Evolutionary conservation across 2,329 filamentous ascomycete genomes (phyloP).

Genomic region (Calycina herbarum): DNA sequence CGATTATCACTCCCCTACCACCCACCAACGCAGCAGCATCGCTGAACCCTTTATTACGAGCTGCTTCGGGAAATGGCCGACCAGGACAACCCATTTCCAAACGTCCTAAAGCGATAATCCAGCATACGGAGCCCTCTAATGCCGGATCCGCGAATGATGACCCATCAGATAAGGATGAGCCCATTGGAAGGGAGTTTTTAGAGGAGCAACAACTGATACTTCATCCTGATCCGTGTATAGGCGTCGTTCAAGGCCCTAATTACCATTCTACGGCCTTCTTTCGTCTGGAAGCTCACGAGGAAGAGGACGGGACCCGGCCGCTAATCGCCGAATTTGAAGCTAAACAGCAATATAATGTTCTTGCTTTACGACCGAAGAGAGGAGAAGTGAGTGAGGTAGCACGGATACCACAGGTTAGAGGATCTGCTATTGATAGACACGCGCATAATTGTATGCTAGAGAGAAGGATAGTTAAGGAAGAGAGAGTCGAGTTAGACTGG

Average conservation of each 20-base stretch:
- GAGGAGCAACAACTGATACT: slow-evolving; percentile 43
- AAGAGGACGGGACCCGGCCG: slow-evolving; percentile 45
- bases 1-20: slow-evolving; percentile 3
- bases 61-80: not conserved
- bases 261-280: slow-evolving; percentile 51
- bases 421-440: not conserved
- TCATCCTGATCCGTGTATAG: slow-evolving; percentile 49
- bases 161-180: not conserved
- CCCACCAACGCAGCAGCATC: not conserved
- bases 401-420: not conserved
- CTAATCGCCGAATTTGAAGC: slow-evolving; percentile 47
- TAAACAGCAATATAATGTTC: slow-evolving; percentile 43
- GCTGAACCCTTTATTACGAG: not conserved
- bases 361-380: not conserved
- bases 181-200: slow-evolving; percentile 41
- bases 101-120: slow-evolving; percentile 8
- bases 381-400: not conserved
- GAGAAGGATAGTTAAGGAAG: slow-evolving; percentile 4
- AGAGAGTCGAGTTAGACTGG: slow-evolving; percentile 15
- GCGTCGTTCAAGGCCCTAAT: slow-evolving; percentile 55
- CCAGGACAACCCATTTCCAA: not conserved
- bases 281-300: slow-evolving; percentile 49
- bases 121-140: not conserved
- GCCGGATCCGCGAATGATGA: not conserved
- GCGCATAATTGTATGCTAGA: not conserved